Evolutionary conservation across 2,329 filamentous ascomycete species (phyloP).

Genomic region (Myriosclerotinia curreyana): DNA sequence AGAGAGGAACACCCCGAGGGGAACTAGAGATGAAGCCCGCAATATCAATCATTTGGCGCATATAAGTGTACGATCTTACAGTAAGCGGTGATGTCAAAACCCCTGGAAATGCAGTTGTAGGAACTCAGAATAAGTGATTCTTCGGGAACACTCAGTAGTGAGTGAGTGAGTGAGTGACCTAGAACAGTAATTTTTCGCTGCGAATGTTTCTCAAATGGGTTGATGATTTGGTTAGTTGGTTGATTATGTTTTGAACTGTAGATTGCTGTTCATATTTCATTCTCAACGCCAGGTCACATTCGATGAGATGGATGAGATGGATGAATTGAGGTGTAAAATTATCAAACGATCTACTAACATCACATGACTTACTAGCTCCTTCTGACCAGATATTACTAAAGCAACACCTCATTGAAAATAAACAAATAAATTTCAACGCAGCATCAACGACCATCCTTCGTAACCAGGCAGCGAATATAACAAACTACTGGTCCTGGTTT

Average conservation of each 20-base stretch:
- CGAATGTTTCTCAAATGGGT: too few species aligned
- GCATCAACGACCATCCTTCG: background rate
- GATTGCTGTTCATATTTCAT: too few species aligned
- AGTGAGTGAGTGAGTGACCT: too few species aligned
- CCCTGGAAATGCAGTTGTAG: background rate
- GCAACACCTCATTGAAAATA: background rate
- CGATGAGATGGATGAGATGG: too few species aligned
- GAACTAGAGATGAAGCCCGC: background rate
- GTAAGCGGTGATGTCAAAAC: constrained; percentile 14
- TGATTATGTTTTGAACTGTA: too few species aligned
- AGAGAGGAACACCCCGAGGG: background rate
- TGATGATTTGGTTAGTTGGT: too few species aligned
- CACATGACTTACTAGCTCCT: too few species aligned
- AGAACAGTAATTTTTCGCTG: too few species aligned
- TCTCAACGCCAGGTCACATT: too few species aligned
- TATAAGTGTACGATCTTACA: background rate
- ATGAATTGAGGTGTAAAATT: too few species aligned
- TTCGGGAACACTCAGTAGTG: too few species aligned
- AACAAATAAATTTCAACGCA: background rate
- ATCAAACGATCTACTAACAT: too few species aligned
- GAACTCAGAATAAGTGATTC: background rate
- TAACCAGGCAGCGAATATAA: background rate
- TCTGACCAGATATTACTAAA: background rate
- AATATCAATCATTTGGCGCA: background rate
- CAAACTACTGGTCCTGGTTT: background rate